phyloP scores from a whole-genome alignment of 345 rosid genomes.

The Moringa oleifera region DNA sequence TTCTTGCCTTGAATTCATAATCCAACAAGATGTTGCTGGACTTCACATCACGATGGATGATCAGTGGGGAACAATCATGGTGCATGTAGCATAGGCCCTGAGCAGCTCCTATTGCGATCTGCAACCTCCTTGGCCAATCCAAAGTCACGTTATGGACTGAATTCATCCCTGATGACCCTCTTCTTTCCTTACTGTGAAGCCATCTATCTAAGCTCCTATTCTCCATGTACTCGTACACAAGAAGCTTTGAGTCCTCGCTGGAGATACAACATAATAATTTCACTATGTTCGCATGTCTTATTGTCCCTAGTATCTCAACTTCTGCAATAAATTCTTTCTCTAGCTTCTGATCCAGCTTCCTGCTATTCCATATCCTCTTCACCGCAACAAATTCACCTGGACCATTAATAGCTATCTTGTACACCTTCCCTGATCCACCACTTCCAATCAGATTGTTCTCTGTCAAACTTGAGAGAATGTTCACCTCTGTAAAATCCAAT shows the following conservation, averaged over 20 bases:
- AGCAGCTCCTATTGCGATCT: slow-evolving; percentile 80
- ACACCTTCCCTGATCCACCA: slow-evolving; percentile 91
- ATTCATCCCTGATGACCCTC: slow-evolving; percentile 6
- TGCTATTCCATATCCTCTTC: slow-evolving; percentile 67
- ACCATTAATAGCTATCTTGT: slow-evolving; percentile 35
- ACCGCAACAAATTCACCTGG: slow-evolving; percentile 69
- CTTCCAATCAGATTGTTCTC: slow-evolving; percentile 80
- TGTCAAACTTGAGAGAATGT: slow-evolving; percentile 53
- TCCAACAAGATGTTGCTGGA: slow-evolving; percentile 85
- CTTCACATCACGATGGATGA: slow-evolving; percentile 85
- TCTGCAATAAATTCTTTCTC: slow-evolving; percentile 80
- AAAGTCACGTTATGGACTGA: slow-evolving; percentile 22
- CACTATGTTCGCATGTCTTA: slow-evolving; percentile 79
- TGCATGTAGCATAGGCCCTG: slow-evolving; percentile 90
- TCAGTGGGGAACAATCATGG: slow-evolving; percentile 65
- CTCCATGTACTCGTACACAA: slow-evolving; percentile 89
- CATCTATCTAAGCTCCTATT: slow-evolving; percentile 80
- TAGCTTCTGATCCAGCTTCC: slow-evolving; percentile 42
- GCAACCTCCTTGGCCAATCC: slow-evolving; percentile 68
- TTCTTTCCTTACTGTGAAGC: slow-evolving; percentile 63
- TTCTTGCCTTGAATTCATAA: slow-evolving; percentile 61
- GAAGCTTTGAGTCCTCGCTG: slow-evolving; percentile 74
- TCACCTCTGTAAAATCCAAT: slow-evolving; percentile 55
- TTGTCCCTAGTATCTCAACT: slow-evolving; percentile 67
- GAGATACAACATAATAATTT: slow-evolving; percentile 84